Conservation (phyloP, 192 early-diverging fungal genomes). For the Entomortierella lignicola region DNA sequence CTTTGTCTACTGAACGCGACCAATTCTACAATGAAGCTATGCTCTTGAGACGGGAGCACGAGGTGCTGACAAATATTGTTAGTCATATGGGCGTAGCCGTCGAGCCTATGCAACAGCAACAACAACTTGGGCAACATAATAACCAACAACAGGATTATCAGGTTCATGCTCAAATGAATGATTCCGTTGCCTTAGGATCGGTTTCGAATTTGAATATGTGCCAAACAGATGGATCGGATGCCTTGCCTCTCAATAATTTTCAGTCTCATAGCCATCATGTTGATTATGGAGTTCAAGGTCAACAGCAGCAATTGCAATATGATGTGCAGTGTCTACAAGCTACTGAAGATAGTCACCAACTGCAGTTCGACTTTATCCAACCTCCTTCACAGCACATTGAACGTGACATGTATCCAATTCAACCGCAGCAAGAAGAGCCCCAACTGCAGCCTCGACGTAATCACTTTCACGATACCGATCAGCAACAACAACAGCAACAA, state of each 20-base stretch:
- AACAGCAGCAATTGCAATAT: conserved; percentile 21
- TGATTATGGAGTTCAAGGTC: conserved; percentile 1
- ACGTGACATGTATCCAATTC: conserved; percentile 24
- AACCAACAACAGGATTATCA: conserved; percentile 35
- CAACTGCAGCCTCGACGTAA: conserved; percentile 40
- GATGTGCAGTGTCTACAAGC: background rate
- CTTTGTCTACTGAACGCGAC: conserved; percentile 41
- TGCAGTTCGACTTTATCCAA: conserved; percentile 3
- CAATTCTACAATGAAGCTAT: conserved; percentile 47
- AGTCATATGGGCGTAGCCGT: conserved; percentile 44
- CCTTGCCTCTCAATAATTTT: background rate
- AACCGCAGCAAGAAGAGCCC: conserved; percentile 31
- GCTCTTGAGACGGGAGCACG: conserved; percentile 37
- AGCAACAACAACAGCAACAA: no score
- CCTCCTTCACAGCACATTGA: background rate
- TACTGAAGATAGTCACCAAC: background rate
- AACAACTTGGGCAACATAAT: conserved; percentile 21
- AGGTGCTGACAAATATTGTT: conserved; percentile 36
- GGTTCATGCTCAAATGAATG: background rate
- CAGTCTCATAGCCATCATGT: background rate
- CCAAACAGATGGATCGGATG: background rate
- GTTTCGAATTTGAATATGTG: conserved; percentile 6
- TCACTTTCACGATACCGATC: conserved; percentile 33
- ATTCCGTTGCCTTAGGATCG: background rate
- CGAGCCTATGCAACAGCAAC: conserved; percentile 39